Evolutionary conservation across 352 stramenopile genomes (phyloP), one percentile per base, ranked within the genome.

Genomic region (Pythium rishiriense): DNA sequence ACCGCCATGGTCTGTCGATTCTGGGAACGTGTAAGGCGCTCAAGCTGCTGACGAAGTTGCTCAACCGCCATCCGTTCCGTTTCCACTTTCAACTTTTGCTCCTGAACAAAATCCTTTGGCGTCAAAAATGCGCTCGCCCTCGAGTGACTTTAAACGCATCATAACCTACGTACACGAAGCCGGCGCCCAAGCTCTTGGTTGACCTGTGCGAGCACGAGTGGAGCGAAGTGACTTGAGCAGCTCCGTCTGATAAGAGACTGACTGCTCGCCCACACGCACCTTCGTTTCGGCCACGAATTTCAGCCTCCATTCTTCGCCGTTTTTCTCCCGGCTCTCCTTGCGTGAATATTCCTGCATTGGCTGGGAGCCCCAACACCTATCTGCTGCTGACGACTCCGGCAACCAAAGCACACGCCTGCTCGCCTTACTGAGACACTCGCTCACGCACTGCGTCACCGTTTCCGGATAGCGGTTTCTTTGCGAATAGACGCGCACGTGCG

Each of bases 161-260:
- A 10, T 9, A 50, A 15, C 4, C 15, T 46, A 64, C 78, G 43
- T 74, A 91, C 83, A 39, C 78, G 72, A 47, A 91, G 70, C 19
- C 83, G 71, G 9, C 83, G 72, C 21, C 78, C 83, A 1, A 91
- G 75, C 59, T 91, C 83, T 54, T 90, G 78, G 31, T 91, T 91
- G n/a, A 91, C 82, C 82, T 91, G 62, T 26, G 39, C 46, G n/a
- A 33, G 17, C 12, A 33, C 7, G 15, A 25, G 25, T 5, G 17
- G 26, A 53, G 47, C 9, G 26, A 39, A 2, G 25, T 39, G 26
- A 31, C 19, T 3, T 39, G 26, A 53, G 26, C 1, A 53, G 47
- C 19, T 39, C 47, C 26, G 47, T 37, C 47, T 53, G 47, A 29
- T 31, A 53, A 41, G 15, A 39, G 26, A 39, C 26, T 24, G 46